Percentiles rank a stretch among this genome's conserved stretches.
phyloP scores from a whole-genome alignment of 495 filamentous ascomycete species.

The Aspergillus homomorphus region DNA sequence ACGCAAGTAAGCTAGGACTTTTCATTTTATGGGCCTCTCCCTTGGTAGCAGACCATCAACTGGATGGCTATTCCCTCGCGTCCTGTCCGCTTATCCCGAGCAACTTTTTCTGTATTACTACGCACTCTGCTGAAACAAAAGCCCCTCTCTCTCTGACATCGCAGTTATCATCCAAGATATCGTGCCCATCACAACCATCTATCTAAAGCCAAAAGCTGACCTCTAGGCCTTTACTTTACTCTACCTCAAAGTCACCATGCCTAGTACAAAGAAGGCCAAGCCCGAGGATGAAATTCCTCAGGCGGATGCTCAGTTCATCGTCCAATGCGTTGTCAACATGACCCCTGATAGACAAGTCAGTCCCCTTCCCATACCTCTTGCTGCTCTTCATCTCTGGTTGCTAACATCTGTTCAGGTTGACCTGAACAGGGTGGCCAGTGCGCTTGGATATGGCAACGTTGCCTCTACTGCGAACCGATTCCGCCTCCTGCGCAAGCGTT shows the following conservation, averaged over 20 bases:
- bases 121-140: not conserved
- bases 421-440: conserved; percentile 20
- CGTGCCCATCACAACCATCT: not conserved
- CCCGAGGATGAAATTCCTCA: conserved; percentile 3
- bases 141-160: not conserved
- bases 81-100: too few relatives aligned
- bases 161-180: not conserved
- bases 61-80: too few relatives aligned
- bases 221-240: not conserved
- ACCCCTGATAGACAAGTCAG: conserved; percentile 14
- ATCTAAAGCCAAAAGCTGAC: not conserved
- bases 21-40: too few relatives aligned
- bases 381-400: too few relatives aligned
- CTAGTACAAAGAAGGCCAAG: not conserved
- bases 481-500: conserved; percentile 25
- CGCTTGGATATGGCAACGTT: conserved; percentile 30
- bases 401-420: conserved; percentile 25
- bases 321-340: conserved; percentile 19
- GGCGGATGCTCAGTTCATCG: conserved; percentile 14
- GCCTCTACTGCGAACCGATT: conserved; percentile 33
- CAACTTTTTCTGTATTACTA: too few relatives aligned
- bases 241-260: not conserved
- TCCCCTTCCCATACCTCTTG: not conserved
- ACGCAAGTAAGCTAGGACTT: too few relatives aligned
- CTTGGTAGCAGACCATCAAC: too few relatives aligned